Conservation (phyloP, 2,329 filamentous ascomycete genomes). For the Myriosclerotinia curreyana region DNA sequence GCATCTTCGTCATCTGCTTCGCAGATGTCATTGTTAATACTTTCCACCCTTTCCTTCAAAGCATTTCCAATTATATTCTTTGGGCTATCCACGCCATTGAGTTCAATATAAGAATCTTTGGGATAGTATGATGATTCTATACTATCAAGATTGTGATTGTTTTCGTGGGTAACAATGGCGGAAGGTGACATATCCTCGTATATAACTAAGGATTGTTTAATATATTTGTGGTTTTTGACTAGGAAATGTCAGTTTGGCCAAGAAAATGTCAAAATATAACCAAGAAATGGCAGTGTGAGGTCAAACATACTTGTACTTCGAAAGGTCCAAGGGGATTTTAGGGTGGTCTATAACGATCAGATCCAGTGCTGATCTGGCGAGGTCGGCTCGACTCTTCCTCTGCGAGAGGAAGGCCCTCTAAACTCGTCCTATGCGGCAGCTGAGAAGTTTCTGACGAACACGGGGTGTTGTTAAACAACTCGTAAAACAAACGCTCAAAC, state of each 20-base stretch:
- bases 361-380: slow-evolving; percentile 87
- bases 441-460: slow-evolving; percentile 64
- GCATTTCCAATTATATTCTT: slow-evolving; percentile 85
- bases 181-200: slow-evolving; percentile 63
- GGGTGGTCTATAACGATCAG: slow-evolving; percentile 91
- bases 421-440: slow-evolving; percentile 99
- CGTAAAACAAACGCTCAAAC: slow-evolving; percentile 51
- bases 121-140: slow-evolving; percentile 35
- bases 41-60: slow-evolving; percentile 78
- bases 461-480: slow-evolving; percentile 49
- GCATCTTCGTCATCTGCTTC: slow-evolving; percentile 92
- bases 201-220: slow-evolving; percentile 29
- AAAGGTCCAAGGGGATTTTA: slow-evolving; percentile 58
- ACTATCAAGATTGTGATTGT: slow-evolving; percentile 38
- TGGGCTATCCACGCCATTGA: slow-evolving; percentile 44
- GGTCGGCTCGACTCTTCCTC: slow-evolving; percentile 99
- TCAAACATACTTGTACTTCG: slow-evolving; percentile 31
- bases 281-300: background rate
- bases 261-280: background rate
- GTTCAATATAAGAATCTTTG: slow-evolving; percentile 33
- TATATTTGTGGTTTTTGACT: slow-evolving; percentile 17
- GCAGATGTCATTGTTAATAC: slow-evolving; percentile 83
- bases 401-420: slow-evolving; percentile 97
- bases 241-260: slow-evolving; percentile 17
- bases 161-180: slow-evolving; percentile 54